These are phyloP conservation scores for Saccharomycopsis fibuligera DNA, from an alignment of 805 yeast genomes.

Conservation along the genomic window DNA sequence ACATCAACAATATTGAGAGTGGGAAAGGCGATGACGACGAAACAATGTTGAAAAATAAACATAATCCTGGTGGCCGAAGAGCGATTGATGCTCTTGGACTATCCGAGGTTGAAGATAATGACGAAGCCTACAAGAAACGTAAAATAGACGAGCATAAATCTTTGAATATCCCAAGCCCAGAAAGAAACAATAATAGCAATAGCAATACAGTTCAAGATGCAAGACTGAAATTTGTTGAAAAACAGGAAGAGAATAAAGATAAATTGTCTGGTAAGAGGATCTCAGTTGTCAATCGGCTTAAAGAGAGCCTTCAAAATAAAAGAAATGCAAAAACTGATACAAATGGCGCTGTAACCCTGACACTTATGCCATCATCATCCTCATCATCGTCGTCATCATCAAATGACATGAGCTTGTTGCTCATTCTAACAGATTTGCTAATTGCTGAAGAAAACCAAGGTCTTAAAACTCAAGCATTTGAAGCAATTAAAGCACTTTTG, in stretches of 20 bases:
- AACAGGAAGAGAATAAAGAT: not conserved
- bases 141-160: not conserved
- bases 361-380: not conserved
- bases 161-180: not conserved
- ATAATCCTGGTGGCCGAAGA: not conserved
- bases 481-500: slow-evolving; percentile 69
- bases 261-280: not conserved
- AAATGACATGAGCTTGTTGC: slow-evolving; percentile 43
- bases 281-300: not conserved
- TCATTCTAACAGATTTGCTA: slow-evolving; percentile 52
- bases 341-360: not conserved
- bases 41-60: not conserved
- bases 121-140: not conserved
- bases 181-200: not conserved
- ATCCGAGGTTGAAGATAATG: not conserved
- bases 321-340: not conserved
- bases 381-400: too few relatives aligned
- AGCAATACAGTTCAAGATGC: too few relatives aligned
- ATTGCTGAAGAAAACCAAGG: slow-evolving; percentile 62
- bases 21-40: not conserved
- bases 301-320: too few relatives aligned
- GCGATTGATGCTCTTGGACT: not conserved
- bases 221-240: not conserved
- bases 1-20: not conserved
- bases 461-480: slow-evolving; percentile 73